Percentiles rank a stretch among this genome's conserved stretches.
phyloP scores from a whole-genome alignment of 495 filamentous ascomycete genomes.

The Saxispiralis lemnorum region DNA sequence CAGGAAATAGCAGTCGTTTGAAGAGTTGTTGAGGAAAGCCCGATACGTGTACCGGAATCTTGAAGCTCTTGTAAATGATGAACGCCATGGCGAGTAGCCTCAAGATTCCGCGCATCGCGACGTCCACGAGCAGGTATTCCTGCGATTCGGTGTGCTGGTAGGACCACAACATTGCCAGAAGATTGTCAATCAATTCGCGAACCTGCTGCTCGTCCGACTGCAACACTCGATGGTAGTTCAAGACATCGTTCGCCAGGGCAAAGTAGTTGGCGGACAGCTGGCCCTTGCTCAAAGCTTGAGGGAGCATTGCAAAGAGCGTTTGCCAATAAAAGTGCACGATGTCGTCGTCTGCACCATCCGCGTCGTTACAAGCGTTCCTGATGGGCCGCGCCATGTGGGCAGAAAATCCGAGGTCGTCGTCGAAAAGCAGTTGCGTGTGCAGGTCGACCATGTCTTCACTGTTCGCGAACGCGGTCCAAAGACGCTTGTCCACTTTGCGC shows the following conservation, averaged over 20 bases:
- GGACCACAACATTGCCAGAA: background rate
- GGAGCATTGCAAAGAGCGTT: background rate
- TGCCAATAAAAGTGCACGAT: constrained; percentile 1
- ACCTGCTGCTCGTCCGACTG: constrained; percentile 1
- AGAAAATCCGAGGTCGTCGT: background rate
- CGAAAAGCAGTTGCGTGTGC: constrained; percentile 1
- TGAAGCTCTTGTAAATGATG: constrained; percentile 3
- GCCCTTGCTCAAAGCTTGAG: background rate
- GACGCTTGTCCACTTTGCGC: background rate
- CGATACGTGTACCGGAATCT: constrained; percentile 6
- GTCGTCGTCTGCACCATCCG: background rate
- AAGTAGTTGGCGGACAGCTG: background rate
- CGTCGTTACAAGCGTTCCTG: constrained; percentile 1
- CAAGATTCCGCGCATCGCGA: constrained; percentile 4
- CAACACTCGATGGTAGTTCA: background rate
- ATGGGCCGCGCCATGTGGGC: background rate
- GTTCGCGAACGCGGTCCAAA: background rate
- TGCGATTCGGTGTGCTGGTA: constrained; percentile 5
- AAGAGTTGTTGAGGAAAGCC: constrained; percentile 1
- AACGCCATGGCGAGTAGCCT: background rate
- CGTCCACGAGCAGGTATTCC: constrained; percentile 1
- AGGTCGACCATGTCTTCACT: background rate
- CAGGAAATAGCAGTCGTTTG: constrained; percentile 1
- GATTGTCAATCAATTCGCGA: background rate
- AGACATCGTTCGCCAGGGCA: constrained; percentile 1